Base-by-base conservation (phyloP, 2,329 filamentous ascomycete species). In the Colletotrichum brevisporum region DNA sequence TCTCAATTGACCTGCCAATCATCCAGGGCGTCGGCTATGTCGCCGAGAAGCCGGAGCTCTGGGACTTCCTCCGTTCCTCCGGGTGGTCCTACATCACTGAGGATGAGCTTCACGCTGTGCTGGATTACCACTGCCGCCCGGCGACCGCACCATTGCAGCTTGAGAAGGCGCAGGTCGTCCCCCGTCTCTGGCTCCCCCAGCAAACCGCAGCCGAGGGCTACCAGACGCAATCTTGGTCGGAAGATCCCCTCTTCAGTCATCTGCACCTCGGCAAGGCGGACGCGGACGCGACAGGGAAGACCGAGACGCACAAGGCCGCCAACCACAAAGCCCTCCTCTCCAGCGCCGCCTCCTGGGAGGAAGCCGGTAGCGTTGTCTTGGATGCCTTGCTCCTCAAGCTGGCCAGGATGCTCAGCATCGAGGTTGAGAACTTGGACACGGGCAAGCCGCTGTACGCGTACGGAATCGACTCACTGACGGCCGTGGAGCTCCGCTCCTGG, bases 1-100 rank as follows among this genome's bases (percentile, higher is more conserved):
- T 84, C 0, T 82, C 83, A 0, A 78, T 91, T 2, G 83, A 90
- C 72, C 77, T 90, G 15, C 87, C 86, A 0, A 82, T 82, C 1
- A 82, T 90, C 9, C 80, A 79, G 0, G 84, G 83, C 67, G 81
- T 84, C 1, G 85, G 85, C 3, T 87, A 86, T 73, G 76, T 88
- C 2, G 84, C 84, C 1, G 82, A 85, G 66, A 83, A 84, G 65
- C 77, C 78, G 0, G 80, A 78, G 52, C 55, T 71, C 9, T 58
- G 63, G 39, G 57, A 65, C 47, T 26, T 73, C 31, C 64, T 73
- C 13, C 70, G 74, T 8, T 68, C 74, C 10, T 62, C 54, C 16
- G 75, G 75, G n/a, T 69, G 72, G n/a, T 60, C 67, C 4, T 71
- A 67, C 10, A 71, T 76, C 3, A 71, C 72, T 13, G 51, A 75